Evolutionary conservation across 768 basidiomycete genomes (phyloP).

Genomic region (Daedaleopsis nitida): DNA sequence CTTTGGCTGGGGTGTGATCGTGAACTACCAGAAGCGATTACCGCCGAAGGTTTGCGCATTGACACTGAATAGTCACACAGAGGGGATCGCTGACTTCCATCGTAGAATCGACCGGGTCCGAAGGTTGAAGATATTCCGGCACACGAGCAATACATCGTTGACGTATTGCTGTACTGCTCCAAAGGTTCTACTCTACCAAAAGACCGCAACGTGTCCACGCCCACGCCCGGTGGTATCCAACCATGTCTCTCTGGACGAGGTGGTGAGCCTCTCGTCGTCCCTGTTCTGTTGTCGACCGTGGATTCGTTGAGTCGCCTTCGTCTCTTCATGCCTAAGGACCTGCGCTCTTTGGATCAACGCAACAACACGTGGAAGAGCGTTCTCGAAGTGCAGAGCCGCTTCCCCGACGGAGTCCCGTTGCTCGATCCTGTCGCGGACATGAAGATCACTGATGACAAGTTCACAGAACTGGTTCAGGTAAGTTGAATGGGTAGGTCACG

Average conservation of each 20-base stretch:
- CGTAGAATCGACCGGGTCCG: conserved; percentile 66
- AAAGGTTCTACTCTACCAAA: conserved; percentile 61
- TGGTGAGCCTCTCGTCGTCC: conserved; percentile 84
- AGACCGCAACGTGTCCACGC: conserved; percentile 52
- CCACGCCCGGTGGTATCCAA: conserved; percentile 68
- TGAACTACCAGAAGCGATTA: conserved; percentile 88
- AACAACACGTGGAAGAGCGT: conserved; percentile 91
- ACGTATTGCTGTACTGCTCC: conserved; percentile 85
- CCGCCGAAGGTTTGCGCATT: conserved; percentile 64
- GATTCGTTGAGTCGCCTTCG: conserved; percentile 87
- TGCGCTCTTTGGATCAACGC: conserved; percentile 72
- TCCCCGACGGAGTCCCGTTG: conserved; percentile 83
- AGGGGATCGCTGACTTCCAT: neutral
- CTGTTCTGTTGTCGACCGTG: conserved; percentile 84
- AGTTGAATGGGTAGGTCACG: neutral
- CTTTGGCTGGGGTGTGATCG: conserved; percentile 96
- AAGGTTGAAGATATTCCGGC: conserved; percentile 71
- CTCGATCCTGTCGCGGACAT: conserved; percentile 94
- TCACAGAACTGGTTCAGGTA: conserved; percentile 84
- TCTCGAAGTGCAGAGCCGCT: conserved; percentile 86
- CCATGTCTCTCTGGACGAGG: conserved; percentile 76
- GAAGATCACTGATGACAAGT: conserved; percentile 94
- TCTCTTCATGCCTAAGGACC: conserved; percentile 86
- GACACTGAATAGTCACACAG: neutral
- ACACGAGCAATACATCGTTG: conserved; percentile 91